phyloP scores from a whole-genome alignment of 306 rosid species.

The Inga leiocalycina region DNA sequence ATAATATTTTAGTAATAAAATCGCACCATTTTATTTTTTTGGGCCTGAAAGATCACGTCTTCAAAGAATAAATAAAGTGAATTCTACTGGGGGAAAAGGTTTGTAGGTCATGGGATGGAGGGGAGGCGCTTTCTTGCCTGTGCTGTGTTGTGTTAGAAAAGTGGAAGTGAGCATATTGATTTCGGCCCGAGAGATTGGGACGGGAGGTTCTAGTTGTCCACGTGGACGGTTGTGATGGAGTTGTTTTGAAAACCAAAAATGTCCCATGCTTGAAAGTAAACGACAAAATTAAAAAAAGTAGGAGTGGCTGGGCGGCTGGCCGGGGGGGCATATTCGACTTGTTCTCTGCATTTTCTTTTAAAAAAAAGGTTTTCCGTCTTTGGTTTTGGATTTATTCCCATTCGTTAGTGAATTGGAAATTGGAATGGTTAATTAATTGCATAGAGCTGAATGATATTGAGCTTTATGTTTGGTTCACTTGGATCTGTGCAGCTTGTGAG shows the following conservation, averaged over 20 bases:
- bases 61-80: not conserved
- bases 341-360: not conserved
- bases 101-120: not conserved
- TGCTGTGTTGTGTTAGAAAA: not conserved
- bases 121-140: not conserved
- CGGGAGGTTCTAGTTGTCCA: not conserved
- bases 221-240: slow-evolving; percentile 14
- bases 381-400: not conserved
- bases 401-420: not conserved
- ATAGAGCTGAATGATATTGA: not conserved
- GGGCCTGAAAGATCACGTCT: not conserved
- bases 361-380: not conserved
- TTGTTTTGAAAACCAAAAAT: not conserved
- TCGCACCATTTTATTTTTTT: not conserved
- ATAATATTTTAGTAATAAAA: not conserved
- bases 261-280: not conserved
- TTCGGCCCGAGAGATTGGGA: not conserved
- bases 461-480: not conserved
- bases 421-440: not conserved
- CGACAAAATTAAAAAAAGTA: slow-evolving; percentile 9
- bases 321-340: not conserved
- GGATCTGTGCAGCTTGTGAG: slow-evolving; percentile 60
- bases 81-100: not conserved
- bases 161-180: not conserved
- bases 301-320: not conserved